A percentile compares a stretch with the other conserved stretches of the same genome.
These are phyloP conservation scores for Fomitopsis pinicola DNA, from an alignment of 1,284 basidiomycete genomes.

Conservation along the genomic window DNA sequence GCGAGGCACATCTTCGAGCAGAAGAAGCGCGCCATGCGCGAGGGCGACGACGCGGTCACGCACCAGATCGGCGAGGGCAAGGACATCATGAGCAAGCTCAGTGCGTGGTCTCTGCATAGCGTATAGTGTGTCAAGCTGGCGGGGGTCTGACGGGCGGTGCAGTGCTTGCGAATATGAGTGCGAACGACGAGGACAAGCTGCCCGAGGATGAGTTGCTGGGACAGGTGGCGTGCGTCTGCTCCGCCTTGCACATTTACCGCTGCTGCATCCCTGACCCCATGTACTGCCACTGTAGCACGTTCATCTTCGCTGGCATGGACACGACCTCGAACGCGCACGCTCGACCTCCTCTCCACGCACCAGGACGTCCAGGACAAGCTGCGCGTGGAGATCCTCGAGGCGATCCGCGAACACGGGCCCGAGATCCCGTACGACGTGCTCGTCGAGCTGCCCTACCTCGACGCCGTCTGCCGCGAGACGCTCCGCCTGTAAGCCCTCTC, in stretches of 20 bases:
- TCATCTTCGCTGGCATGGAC: conserved; percentile 11
- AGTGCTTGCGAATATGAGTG: conserved; percentile 18
- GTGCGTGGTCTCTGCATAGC: conserved; percentile 13
- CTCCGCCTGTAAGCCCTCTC: conserved; percentile 6
- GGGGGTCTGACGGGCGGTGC: background rate
- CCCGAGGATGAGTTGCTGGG: conserved; percentile 23
- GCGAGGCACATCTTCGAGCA: conserved; percentile 14
- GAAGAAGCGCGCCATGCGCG: conserved; percentile 21
- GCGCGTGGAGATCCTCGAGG: conserved; percentile 7
- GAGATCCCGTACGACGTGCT: conserved; percentile 11
- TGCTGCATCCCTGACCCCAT: background rate
- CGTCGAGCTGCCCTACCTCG: conserved; percentile 10
- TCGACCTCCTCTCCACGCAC: conserved; percentile 9
- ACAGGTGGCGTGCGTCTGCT: conserved; percentile 21
- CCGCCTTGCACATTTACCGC: background rate
- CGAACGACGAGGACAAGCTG: conserved; percentile 19
- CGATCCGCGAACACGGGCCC: background rate
- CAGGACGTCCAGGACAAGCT: conserved; percentile 12
- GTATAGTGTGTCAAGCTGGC: background rate
- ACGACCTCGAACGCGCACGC: conserved; percentile 8
- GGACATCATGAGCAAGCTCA: conserved; percentile 27
- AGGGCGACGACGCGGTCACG: conserved; percentile 22
- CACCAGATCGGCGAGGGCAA: conserved; percentile 26
- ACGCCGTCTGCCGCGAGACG: conserved; percentile 14
- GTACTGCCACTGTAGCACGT: conserved; percentile 2